Conservation (phyloP, 2,329 filamentous ascomycete species). For the Ceratocystis alfenasii region DNA sequence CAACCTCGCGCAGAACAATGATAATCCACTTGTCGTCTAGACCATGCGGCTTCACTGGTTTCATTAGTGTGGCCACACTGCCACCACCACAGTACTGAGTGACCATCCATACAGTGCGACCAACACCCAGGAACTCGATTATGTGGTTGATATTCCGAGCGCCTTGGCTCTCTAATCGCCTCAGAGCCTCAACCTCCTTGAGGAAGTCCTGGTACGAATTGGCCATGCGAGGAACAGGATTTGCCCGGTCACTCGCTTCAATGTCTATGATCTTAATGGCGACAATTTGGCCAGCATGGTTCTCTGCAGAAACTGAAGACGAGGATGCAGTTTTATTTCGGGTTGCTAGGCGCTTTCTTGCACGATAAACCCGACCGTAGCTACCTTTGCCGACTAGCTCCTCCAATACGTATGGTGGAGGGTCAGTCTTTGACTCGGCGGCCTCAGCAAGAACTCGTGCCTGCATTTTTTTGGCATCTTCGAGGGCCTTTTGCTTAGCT, state of each 20-base stretch:
- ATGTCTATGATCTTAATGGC: conserved; percentile 78
- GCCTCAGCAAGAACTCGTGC: conserved; percentile 50
- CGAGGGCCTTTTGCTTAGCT: conserved; percentile 48
- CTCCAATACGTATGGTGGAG: conserved; percentile 54
- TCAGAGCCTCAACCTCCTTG: conserved; percentile 57
- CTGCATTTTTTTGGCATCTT: conserved; percentile 62
- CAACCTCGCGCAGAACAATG: conserved; percentile 53
- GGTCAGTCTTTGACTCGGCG: conserved; percentile 45
- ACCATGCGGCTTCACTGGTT: conserved; percentile 51
- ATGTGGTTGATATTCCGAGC: conserved; percentile 73
- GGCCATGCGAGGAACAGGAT: conserved; percentile 48
- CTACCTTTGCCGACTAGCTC: conserved; percentile 66
- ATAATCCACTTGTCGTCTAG: conserved; percentile 61
- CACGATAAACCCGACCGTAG: conserved; percentile 64
- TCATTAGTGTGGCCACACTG: conserved; percentile 63
- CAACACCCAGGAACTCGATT: conserved; percentile 65
- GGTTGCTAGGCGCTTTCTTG: conserved; percentile 27
- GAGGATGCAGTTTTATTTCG: conserved; percentile 21
- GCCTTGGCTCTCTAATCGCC: conserved; percentile 59
- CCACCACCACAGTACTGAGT: conserved; percentile 79
- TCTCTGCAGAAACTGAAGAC: background rate
- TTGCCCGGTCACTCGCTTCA: conserved; percentile 55
- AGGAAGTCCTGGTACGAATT: conserved; percentile 59
- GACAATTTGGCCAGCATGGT: conserved; percentile 41
- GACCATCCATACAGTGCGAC: conserved; percentile 75